A percentile compares a stretch with the other conserved stretches of the same genome.
These are phyloP conservation scores for Ustilago xerochloae DNA, from an alignment of 1,284 basidiomycete species.

Conservation along the genomic window DNA sequence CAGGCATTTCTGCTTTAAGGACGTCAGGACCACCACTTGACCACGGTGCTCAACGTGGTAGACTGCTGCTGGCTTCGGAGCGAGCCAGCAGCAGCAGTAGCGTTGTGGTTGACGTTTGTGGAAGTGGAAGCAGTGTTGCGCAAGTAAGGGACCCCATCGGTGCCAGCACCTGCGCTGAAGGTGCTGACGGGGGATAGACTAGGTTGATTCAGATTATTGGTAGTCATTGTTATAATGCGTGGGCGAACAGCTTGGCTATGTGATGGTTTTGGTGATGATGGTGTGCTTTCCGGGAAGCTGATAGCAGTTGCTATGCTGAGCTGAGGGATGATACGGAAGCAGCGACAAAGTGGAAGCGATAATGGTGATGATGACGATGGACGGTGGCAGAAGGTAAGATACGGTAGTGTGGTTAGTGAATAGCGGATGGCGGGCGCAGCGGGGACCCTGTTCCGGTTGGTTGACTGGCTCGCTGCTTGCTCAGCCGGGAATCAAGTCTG, in stretches of 20 bases:
- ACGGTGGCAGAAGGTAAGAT: slow-evolving; percentile 2
- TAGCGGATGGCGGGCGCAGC: background rate
- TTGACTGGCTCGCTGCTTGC: too few species aligned
- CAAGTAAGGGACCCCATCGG: slow-evolving; percentile 49
- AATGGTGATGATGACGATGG: background rate
- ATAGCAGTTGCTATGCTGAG: background rate
- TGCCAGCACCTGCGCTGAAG: slow-evolving; percentile 43
- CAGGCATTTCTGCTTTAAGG: slow-evolving; percentile 60
- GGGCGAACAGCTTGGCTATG: slow-evolving; percentile 49
- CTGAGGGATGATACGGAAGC: background rate
- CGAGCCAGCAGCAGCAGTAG: slow-evolving; percentile 36
- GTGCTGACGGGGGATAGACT: slow-evolving; percentile 52
- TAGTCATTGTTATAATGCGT: slow-evolving; percentile 40
- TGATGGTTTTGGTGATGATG: background rate
- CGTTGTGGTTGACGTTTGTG: background rate
- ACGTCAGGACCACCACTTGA: slow-evolving; percentile 61
- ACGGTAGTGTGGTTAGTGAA: background rate
- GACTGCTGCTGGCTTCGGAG: slow-evolving; percentile 44
- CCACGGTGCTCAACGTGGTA: slow-evolving; percentile 55
- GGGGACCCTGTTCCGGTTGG: slow-evolving; percentile 10
- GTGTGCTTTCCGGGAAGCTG: background rate
- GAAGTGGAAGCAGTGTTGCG: slow-evolving; percentile 11
- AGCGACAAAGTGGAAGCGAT: background rate
- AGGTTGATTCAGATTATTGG: slow-evolving; percentile 47
- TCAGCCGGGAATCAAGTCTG: background rate